Evolutionary conservation across 2,329 filamentous ascomycete species (phyloP).

Genomic region (Fusarium sp.): DNA sequence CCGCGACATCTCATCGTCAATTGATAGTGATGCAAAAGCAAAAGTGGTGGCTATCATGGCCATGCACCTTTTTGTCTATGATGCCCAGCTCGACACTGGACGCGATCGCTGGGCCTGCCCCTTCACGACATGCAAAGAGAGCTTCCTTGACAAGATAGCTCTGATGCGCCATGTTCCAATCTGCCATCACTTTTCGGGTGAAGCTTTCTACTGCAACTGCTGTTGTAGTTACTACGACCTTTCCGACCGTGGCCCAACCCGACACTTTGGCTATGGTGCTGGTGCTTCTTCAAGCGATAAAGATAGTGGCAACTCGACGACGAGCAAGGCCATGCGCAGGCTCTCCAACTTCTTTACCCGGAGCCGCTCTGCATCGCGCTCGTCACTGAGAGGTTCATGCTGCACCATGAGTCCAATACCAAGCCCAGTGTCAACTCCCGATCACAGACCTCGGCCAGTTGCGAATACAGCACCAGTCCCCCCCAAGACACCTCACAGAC

Average conservation of each 20-base stretch:
- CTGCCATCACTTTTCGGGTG: background rate
- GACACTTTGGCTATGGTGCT: background rate
- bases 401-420: background rate
- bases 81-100: background rate
- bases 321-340: conserved; percentile 1
- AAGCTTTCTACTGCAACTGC: conserved; percentile 5
- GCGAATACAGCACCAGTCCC: background rate
- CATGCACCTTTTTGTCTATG: background rate
- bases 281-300: background rate
- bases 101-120: conserved; percentile 4
- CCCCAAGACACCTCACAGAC: background rate
- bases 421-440: background rate
- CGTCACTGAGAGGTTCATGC: background rate
- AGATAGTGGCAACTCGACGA: background rate
- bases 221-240: background rate
- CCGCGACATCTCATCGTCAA: background rate
- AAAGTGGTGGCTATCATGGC: conserved; percentile 7
- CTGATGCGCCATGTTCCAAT: conserved; percentile 1
- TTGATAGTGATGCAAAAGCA: background rate
- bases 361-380: background rate
- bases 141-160: background rate
- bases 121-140: conserved; percentile 4
- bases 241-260: background rate
- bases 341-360: conserved; percentile 1
- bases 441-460: background rate